These are phyloP conservation scores for Ophidiomyces ophidiicola DNA, from an alignment of 2,329 filamentous ascomycete genomes.

Conservation along the genomic window DNA sequence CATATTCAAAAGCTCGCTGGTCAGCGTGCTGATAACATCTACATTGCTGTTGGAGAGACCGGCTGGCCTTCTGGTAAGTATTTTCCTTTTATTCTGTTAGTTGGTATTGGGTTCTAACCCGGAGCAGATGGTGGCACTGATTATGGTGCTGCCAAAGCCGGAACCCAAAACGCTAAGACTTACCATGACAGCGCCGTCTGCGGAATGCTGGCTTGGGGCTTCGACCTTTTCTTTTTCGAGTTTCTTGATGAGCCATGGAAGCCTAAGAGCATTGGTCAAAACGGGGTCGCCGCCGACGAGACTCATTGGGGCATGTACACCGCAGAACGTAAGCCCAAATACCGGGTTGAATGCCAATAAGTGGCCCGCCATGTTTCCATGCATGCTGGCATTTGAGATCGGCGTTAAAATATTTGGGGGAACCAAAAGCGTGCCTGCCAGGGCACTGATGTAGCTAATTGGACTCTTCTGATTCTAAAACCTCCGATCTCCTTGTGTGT, in stretches of 20 bases:
- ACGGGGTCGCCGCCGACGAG: slow-evolving; percentile 51
- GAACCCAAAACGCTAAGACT: slow-evolving; percentile 44
- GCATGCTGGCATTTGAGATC: too few relatives aligned
- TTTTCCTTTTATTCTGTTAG: background rate
- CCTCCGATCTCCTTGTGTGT: too few relatives aligned
- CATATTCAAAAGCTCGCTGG: slow-evolving; percentile 51
- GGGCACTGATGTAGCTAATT: too few relatives aligned
- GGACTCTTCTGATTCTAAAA: too few relatives aligned
- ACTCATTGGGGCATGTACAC: slow-evolving; percentile 59
- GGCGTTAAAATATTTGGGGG: too few relatives aligned
- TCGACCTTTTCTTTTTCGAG: slow-evolving; percentile 62
- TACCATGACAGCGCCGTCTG: slow-evolving; percentile 55
- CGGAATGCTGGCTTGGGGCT: slow-evolving; percentile 51
- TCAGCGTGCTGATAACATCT: slow-evolving; percentile 40
- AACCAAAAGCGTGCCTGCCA: too few relatives aligned
- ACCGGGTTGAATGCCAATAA: slow-evolving; percentile 36
- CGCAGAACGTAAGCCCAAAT: slow-evolving; percentile 47
- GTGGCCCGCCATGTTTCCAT: background rate
- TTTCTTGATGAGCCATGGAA: slow-evolving; percentile 64
- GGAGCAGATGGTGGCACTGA: slow-evolving; percentile 42
- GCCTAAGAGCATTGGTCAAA: slow-evolving; percentile 50
- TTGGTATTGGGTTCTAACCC: slow-evolving; percentile 1
- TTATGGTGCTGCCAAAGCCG: slow-evolving; percentile 50
- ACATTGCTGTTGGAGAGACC: slow-evolving; percentile 59
- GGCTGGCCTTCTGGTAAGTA: slow-evolving; percentile 48